Conservation (phyloP, 2,329 filamentous ascomycete species). For the Calonectria pseudoturangicola region DNA sequence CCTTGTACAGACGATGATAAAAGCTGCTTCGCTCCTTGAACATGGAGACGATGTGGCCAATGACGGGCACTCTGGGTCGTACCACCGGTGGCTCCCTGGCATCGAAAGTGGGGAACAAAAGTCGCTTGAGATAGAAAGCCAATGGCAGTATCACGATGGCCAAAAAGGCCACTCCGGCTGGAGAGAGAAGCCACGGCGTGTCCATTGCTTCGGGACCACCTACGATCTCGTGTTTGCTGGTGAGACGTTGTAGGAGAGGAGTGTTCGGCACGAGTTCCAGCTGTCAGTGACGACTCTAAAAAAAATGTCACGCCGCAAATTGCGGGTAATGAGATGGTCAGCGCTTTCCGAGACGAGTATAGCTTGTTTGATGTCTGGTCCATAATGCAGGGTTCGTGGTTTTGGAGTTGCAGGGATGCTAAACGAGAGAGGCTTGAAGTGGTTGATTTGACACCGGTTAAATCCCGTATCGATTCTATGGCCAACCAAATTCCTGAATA, state of each 20-base stretch:
- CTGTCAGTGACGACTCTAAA: not conserved
- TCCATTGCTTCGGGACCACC: not conserved
- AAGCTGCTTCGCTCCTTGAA: slow-evolving; percentile 39
- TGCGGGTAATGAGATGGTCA: not conserved
- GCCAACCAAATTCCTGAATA: no score
- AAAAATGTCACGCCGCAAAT: slow-evolving; percentile 4
- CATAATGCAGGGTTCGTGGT: not conserved
- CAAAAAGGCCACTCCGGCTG: not conserved
- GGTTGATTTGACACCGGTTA: no score
- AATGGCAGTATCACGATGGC: not conserved
- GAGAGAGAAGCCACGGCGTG: slow-evolving; percentile 3
- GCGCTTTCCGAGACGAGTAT: not conserved
- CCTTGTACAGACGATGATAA: slow-evolving; percentile 47
- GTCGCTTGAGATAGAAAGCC: not conserved
- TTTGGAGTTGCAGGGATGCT: not conserved
- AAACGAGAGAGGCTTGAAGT: no score
- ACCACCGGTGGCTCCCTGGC: slow-evolving; percentile 41
- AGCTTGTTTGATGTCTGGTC: not conserved
- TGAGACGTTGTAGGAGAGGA: not conserved
- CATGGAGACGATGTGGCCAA: slow-evolving; percentile 48
- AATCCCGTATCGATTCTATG: no score
- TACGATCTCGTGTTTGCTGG: not conserved
- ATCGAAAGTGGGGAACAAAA: slow-evolving; percentile 36
- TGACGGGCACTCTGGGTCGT: slow-evolving; percentile 40
- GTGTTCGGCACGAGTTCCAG: not conserved